Evolutionary conservation across 768 basidiomycete species (phyloP).

Genomic region (Lentinula lateritia): DNA sequence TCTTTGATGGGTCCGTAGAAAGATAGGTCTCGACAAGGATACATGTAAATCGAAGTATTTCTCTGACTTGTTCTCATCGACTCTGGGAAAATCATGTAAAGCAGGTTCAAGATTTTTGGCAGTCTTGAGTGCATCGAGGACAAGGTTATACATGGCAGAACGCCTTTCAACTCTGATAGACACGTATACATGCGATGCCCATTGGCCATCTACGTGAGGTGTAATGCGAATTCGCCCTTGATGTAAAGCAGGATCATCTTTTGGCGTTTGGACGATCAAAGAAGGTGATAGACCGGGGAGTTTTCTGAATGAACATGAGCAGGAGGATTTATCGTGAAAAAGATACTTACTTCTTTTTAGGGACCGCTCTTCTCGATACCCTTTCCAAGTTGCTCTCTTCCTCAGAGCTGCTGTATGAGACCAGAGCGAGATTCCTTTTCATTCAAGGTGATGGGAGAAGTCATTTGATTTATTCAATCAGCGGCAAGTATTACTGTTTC

Average conservation of each 20-base stretch:
- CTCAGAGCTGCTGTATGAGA: slow-evolving; percentile 48
- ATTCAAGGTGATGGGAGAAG: slow-evolving; percentile 14
- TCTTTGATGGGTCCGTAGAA: slow-evolving; percentile 73
- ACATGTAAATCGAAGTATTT: slow-evolving; percentile 60
- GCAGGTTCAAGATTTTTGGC: slow-evolving; percentile 41
- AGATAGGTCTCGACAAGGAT: slow-evolving; percentile 80
- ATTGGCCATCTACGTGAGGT: slow-evolving; percentile 87
- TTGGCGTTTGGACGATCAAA: slow-evolving; percentile 41
- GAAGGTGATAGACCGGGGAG: slow-evolving; percentile 53
- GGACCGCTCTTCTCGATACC: slow-evolving; percentile 9
- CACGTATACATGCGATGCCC: slow-evolving; percentile 73
- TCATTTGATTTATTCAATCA: background rate
- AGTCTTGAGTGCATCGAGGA: slow-evolving; percentile 37
- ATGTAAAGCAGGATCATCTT: slow-evolving; percentile 74
- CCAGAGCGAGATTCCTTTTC: slow-evolving; percentile 35
- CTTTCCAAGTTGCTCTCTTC: slow-evolving; percentile 26
- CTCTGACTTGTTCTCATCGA: slow-evolving; percentile 12
- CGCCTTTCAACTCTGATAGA: slow-evolving; percentile 43
- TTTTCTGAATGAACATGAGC: slow-evolving; percentile 35
- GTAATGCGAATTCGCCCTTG: slow-evolving; percentile 75
- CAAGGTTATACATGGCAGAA: slow-evolving; percentile 38
- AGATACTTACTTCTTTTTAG: slow-evolving; percentile 33
- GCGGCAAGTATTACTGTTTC: background rate
- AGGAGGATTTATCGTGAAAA: background rate
- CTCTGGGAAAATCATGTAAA: slow-evolving; percentile 38